Percentiles rank a stretch among this genome's conserved stretches.
Evolutionary conservation across 116 monocot species (phyloP).

Genomic region (Dioscorea cayenensis): DNA sequence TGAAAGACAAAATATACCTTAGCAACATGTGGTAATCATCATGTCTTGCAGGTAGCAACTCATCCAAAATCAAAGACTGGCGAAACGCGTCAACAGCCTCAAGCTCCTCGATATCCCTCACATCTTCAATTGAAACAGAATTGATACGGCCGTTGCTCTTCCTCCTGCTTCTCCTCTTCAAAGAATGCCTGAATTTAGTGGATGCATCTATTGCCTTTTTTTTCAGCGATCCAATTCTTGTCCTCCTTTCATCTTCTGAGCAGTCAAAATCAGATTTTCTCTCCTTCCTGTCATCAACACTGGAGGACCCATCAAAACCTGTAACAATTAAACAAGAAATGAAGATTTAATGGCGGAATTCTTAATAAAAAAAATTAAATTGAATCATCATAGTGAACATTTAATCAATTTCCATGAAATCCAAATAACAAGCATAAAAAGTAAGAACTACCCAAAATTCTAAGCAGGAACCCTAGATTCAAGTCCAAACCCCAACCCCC

Average conservation of each 20-base stretch:
- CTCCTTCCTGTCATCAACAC: conserved; percentile 47
- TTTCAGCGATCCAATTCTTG: conserved; percentile 54
- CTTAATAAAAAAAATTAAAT: too few species aligned
- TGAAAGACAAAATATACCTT: conserved; percentile 30
- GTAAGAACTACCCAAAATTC: background rate
- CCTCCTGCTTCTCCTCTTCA: conserved; percentile 53
- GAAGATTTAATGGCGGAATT: background rate
- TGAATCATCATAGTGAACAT: background rate
- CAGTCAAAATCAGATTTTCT: conserved; percentile 64
- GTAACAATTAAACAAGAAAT: background rate
- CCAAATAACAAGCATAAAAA: background rate
- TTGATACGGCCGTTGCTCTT: conserved; percentile 28
- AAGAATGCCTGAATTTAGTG: conserved; percentile 64
- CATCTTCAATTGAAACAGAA: conserved; percentile 62
- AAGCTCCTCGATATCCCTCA: conserved; percentile 60
- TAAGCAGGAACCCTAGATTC: background rate
- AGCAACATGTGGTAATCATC: conserved; percentile 79
- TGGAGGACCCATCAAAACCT: conserved; percentile 47
- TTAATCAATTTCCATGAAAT: background rate
- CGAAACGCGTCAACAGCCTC: conserved; percentile 69
- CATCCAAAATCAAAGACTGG: conserved; percentile 43
- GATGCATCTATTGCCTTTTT: conserved; percentile 65
- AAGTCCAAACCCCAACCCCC: background rate
- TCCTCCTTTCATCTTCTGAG: conserved; percentile 67
- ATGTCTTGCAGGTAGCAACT: conserved; percentile 51